A percentile compares a stretch with the other conserved stretches of the same genome.
These are phyloP conservation scores for Candida sanyaensis DNA, from an alignment of 1,139 yeast species.

Conservation along the genomic window DNA sequence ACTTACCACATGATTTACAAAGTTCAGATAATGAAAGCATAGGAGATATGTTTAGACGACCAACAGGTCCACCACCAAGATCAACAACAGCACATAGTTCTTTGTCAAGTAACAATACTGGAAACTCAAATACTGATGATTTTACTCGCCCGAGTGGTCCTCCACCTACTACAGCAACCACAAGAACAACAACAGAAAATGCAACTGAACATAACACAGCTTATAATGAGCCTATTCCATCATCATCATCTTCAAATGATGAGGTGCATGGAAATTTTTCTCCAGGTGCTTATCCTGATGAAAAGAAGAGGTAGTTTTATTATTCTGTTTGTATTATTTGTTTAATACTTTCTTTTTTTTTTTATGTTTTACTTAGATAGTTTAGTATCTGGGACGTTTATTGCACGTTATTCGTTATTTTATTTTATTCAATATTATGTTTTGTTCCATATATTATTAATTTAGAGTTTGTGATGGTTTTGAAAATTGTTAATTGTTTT, in stretches of 20 bases:
- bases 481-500: no score
- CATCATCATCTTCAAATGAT: neutral
- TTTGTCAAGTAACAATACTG: neutral
- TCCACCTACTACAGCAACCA: slow-evolving; percentile 1
- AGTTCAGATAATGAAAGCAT: slow-evolving; percentile 10
- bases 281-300: neutral
- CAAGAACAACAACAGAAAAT: neutral
- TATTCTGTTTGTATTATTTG: neutral
- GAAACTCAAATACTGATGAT: neutral
- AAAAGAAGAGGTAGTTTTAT: neutral
- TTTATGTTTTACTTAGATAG: neutral
- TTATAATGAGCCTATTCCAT: neutral
- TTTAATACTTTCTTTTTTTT: neutral
- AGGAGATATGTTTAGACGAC: slow-evolving; percentile 10
- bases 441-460: neutral
- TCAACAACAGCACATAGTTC: neutral
- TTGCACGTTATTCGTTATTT: neutral
- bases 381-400: no score
- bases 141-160: slow-evolving; percentile 1
- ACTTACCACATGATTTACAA: neutral
- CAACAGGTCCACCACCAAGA: slow-evolving; percentile 6
- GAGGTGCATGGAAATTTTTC: neutral
- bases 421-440: neutral
- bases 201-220: neutral
- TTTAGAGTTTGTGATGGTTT: neutral